A percentile compares a stretch with the other conserved stretches of the same genome.
Evolutionary conservation across 345 rosid genomes (phyloP).

Genomic region (Limnanthes douglasii): DNA sequence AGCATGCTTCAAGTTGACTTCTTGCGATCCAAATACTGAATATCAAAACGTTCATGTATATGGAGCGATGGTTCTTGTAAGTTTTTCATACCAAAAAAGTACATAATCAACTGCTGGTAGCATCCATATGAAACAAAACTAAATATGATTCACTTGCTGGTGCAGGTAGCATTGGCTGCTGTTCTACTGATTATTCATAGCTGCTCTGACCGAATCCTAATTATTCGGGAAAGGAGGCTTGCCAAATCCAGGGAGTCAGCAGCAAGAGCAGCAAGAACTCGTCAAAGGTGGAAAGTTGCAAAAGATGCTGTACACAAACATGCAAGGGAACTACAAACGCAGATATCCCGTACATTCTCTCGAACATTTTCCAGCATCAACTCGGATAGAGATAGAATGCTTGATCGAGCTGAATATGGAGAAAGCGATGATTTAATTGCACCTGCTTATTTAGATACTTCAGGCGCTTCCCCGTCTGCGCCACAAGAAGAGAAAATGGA

Average conservation of each 20-base stretch:
- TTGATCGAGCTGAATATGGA: no score
- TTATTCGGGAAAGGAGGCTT: constrained; percentile 55
- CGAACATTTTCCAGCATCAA: constrained; percentile 14
- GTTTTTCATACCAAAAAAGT: constrained; percentile 9
- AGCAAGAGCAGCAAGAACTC: constrained; percentile 63
- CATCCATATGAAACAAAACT: no score
- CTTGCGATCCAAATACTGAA: constrained; percentile 46
- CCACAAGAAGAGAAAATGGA: no score
- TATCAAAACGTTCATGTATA: constrained; percentile 73
- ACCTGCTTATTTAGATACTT: constrained; percentile 17
- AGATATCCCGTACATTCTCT: constrained; percentile 53
- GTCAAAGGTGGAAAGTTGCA: constrained; percentile 67
- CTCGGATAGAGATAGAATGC: no score
- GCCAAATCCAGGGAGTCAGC: constrained; percentile 88
- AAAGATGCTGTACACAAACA: constrained; percentile 56
- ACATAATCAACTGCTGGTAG: not conserved
- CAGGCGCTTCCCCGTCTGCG: constrained; percentile 14
- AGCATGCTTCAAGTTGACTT: constrained; percentile 76
- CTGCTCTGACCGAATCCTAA: constrained; percentile 75
- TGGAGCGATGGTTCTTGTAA: constrained; percentile 79
- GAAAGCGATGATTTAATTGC: constrained; percentile 22
- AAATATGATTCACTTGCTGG: no score
- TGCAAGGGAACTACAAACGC: constrained; percentile 50
- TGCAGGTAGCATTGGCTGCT: constrained; percentile 63
- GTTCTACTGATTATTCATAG: constrained; percentile 73